phyloP scores from a whole-genome alignment of 495 filamentous ascomycete species.

The Penicillium canescens region DNA sequence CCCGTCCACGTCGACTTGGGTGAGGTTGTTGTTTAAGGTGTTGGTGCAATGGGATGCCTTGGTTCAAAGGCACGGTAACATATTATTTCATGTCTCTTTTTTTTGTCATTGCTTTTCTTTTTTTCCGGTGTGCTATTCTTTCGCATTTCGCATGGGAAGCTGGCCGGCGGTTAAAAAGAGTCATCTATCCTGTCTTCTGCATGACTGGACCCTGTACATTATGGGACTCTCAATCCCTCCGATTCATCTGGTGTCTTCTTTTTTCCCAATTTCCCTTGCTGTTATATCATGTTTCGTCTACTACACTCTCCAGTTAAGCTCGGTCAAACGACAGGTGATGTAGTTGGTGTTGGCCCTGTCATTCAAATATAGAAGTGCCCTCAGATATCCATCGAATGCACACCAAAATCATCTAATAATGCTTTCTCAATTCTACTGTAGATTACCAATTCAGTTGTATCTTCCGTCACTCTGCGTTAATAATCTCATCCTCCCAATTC shows the following conservation, averaged over 20 bases:
- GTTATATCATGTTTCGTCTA: neutral
- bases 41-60: constrained; percentile 8
- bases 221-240: constrained; percentile 39
- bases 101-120: constrained; percentile 24
- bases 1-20: constrained; percentile 87
- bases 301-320: constrained; percentile 15
- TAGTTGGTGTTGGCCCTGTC: constrained; percentile 14
- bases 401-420: constrained; percentile 19
- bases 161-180: constrained; percentile 24
- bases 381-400: constrained; percentile 29
- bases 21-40: constrained; percentile 74
- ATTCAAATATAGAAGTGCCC: constrained; percentile 24
- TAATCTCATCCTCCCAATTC: constrained; percentile 34
- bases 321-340: constrained; percentile 15
- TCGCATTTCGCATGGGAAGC: constrained; percentile 34
- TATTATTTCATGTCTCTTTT: constrained; percentile 27
- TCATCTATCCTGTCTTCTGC: constrained; percentile 26
- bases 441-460: neutral
- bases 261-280: constrained; percentile 21
- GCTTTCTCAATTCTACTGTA: neutral
- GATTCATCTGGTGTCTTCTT: constrained; percentile 40
- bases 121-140: constrained; percentile 27
- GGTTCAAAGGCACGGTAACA: constrained; percentile 20
- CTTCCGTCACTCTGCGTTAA: constrained; percentile 17
- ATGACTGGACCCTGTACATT: constrained; percentile 47